Evolutionary conservation across 768 basidiomycete genomes (phyloP), one percentile per base, ranked within the genome.

Genomic region (Punctularia strigosozonata): DNA sequence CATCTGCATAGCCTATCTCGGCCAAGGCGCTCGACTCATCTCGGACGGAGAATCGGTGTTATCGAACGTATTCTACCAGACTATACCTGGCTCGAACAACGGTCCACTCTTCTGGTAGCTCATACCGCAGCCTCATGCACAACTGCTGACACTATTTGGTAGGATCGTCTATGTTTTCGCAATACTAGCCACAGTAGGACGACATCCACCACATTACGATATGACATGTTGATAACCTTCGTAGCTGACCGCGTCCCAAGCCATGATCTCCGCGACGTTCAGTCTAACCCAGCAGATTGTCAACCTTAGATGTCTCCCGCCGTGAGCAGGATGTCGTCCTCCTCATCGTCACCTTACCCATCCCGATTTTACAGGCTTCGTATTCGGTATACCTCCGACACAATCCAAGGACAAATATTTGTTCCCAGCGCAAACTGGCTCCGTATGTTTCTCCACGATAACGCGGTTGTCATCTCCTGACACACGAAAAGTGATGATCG

Each of bases 261-360:
- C 79, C 6, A 66, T 80, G 66, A 80, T 82, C 47, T 77, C 77
- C 0, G 80, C 76, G 0, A 72, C 75, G 0, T 82, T 74, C 62
- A 68, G 65, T 50, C 58, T 77, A 12, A 47, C 73, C 4, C 77
- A 82, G 46, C 81, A 82, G 54, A 58, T 82, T 34, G 68, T 81
- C 45, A 75, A 75, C 48, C 65, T 69, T 56, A 71, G 73, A 40
- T 64, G 67, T 25, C 64, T 78, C 43, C 77, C 72, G 2, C 68
- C 70, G 44, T 65, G 42, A 26, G 60, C 45, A 2, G 15, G 8
- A 25, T 8, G 6, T 13, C 24, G 21, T 22, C 31, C n/a, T n/a
- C n/a, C n/a, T n/a, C n/a, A n/a, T 13, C 15, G 6, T 28, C 19
- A 6, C 13, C 15, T 2, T 7, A 18, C 41, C 17, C 2, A 14